These are phyloP conservation scores for Leersia perrieri DNA, from an alignment of 176 grass and related monocot species.

Conservation along the genomic window DNA sequence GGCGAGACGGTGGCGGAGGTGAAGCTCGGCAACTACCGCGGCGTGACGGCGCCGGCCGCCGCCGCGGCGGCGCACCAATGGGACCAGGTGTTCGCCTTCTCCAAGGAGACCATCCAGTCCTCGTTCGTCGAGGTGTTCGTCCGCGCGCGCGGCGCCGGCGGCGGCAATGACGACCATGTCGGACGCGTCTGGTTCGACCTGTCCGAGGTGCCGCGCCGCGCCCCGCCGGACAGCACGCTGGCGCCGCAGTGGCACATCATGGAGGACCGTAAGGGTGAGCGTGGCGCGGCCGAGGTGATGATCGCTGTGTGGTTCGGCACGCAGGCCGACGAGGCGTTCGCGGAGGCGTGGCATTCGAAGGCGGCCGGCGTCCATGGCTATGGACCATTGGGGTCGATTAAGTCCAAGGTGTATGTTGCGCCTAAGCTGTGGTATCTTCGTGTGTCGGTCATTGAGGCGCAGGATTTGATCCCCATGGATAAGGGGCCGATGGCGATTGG, in stretches of 20 bases:
- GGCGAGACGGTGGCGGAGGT: constrained; percentile 75
- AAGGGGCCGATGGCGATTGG: constrained; percentile 39
- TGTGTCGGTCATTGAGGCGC: constrained; percentile 66
- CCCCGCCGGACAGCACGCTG: constrained; percentile 81
- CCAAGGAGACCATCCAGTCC: constrained; percentile 80
- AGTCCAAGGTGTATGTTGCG: constrained; percentile 85
- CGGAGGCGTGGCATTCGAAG: constrained; percentile 90
- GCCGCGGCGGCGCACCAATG: constrained; percentile 37
- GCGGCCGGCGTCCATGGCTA: constrained; percentile 75
- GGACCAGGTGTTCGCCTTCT: constrained; percentile 94
- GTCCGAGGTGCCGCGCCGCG: constrained; percentile 71
- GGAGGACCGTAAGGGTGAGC: constrained; percentile 74
- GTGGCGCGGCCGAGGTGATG: constrained; percentile 63
- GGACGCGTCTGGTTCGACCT: constrained; percentile 85
- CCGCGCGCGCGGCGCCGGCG: constrained; percentile 60
- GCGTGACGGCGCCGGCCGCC: constrained; percentile 62
- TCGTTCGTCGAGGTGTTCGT: constrained; percentile 73
- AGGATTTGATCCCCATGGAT: constrained; percentile 60
- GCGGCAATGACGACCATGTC: constrained; percentile 71
- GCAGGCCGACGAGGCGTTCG: constrained; percentile 90
- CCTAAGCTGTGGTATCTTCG: constrained; percentile 96
- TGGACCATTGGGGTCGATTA: constrained; percentile 72
- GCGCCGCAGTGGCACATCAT: constrained; percentile 91
- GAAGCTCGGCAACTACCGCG: constrained; percentile 91
- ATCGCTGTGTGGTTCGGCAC: constrained; percentile 81